Percentiles rank a stretch among this genome's conserved stretches.
Conservation (phyloP, 164 flowering plant genomes). For the Saururus chinensis region DNA sequence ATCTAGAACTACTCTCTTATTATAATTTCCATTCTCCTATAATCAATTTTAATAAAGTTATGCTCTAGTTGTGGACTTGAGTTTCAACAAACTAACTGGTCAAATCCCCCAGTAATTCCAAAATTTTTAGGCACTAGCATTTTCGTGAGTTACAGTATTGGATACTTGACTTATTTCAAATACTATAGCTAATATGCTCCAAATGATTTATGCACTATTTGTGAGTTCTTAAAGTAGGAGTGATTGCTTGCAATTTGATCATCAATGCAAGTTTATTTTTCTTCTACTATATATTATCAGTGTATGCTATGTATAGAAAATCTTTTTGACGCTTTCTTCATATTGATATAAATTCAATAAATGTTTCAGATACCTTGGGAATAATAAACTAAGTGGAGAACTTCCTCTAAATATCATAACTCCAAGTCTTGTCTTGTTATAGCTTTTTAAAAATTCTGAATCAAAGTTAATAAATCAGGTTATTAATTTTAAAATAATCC, state of each 20-base stretch:
- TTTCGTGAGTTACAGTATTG: conserved; percentile 21
- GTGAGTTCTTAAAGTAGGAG: too few relatives aligned
- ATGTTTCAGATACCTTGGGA: conserved; percentile 46
- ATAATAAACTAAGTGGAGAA: conserved; percentile 29
- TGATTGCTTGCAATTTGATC: too few relatives aligned
- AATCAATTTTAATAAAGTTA: too few relatives aligned
- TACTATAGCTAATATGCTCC: too few relatives aligned
- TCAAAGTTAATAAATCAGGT: too few relatives aligned
- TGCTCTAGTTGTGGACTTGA: conserved; percentile 18
- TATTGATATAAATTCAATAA: background rate
- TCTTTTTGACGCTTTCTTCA: background rate
- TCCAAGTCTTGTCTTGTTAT: conserved; percentile 26
- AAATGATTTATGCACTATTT: too few relatives aligned
- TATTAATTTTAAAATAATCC: too few relatives aligned
- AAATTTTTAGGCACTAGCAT: conserved; percentile 14
- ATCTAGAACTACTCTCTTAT: too few relatives aligned
- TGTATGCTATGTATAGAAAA: background rate
- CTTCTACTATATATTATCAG: background rate
- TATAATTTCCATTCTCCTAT: too few relatives aligned
- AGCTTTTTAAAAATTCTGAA: too few relatives aligned
- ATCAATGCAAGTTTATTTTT: background rate
- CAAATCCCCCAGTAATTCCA: conserved; percentile 33
- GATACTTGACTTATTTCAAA: too few relatives aligned
- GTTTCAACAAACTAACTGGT: conserved; percentile 45
- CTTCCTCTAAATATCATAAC: conserved; percentile 21